Conservation (phyloP, 208 protist genomes). For the Crithidia thermophila region DNA sequence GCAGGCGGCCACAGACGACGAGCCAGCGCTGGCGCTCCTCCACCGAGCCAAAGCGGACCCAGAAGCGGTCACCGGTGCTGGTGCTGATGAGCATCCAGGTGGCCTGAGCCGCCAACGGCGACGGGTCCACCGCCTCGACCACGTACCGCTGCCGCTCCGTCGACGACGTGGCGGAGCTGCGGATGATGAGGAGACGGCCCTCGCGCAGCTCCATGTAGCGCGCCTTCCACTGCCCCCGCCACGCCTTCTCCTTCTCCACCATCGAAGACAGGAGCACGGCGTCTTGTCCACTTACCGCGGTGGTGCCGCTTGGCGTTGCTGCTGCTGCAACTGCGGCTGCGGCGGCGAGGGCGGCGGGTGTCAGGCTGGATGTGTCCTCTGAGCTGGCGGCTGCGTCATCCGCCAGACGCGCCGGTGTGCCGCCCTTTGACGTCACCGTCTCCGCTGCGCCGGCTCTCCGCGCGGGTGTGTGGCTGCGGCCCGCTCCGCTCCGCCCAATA, state of each 20-base stretch:
- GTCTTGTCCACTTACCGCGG: slow-evolving; percentile 3
- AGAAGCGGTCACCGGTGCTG: slow-evolving; percentile 65
- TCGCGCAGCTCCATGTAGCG: slow-evolving; percentile 64
- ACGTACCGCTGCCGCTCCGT: slow-evolving; percentile 51
- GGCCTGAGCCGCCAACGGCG: slow-evolving; percentile 23
- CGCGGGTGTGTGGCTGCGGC: slow-evolving; percentile 8
- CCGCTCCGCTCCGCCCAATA: neutral
- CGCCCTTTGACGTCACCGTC: neutral
- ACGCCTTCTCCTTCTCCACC: slow-evolving; percentile 68
- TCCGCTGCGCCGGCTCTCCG: neutral
- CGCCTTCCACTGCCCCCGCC: slow-evolving; percentile 63
- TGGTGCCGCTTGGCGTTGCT: neutral
- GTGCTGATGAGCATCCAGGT: slow-evolving; percentile 57
- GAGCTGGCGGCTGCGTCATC: neutral
- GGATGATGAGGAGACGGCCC: slow-evolving; percentile 57
- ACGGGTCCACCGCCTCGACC: slow-evolving; percentile 51
- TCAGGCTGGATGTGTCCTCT: slow-evolving; percentile 9
- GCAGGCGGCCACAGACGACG: slow-evolving; percentile 27
- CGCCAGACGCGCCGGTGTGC: neutral
- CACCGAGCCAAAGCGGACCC: slow-evolving; percentile 53
- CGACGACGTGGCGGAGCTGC: slow-evolving; percentile 20
- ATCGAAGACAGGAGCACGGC: slow-evolving; percentile 36
- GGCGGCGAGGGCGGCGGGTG: slow-evolving; percentile 15
- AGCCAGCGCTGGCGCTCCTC: slow-evolving; percentile 57
- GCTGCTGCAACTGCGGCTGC: slow-evolving; percentile 4